These are phyloP conservation scores for Mrakia blollopis DNA, from an alignment of 768 basidiomycete species.

Conservation along the genomic window DNA sequence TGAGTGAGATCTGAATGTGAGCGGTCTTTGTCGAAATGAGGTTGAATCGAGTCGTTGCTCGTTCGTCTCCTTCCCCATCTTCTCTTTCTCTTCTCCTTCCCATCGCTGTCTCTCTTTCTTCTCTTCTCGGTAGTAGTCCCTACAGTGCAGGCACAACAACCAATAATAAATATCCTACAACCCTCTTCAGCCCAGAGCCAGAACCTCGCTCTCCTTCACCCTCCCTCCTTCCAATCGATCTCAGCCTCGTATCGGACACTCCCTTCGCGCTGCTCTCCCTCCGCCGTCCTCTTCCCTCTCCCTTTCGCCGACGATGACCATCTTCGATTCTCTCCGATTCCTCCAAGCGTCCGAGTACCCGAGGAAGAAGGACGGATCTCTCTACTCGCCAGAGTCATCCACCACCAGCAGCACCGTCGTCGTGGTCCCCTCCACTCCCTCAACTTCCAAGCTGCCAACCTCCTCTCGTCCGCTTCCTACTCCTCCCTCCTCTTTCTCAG, in stretches of 20 bases:
- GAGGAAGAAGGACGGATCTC: constrained; percentile 1
- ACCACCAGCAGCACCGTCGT: background rate
- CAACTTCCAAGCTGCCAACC: background rate
- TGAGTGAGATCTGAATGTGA: too few species aligned
- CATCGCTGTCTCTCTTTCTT: background rate
- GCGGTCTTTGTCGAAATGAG: background rate
- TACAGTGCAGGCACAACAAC: background rate
- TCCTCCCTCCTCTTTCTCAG: background rate
- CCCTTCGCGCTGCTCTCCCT: background rate
- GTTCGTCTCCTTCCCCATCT: background rate
- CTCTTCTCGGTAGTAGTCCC: background rate
- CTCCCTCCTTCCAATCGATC: background rate
- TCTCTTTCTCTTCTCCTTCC: background rate
- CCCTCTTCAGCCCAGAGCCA: background rate
- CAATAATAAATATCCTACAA: background rate
- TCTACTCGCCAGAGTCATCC: background rate
- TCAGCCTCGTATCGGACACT: too few species aligned
- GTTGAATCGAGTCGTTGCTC: background rate
- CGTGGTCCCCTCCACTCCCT: background rate
- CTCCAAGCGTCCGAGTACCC: constrained; percentile 14
- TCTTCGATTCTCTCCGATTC: background rate
- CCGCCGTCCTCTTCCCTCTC: background rate
- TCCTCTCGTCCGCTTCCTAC: background rate
- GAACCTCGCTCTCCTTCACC: background rate
- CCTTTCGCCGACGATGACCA: background rate